Evolutionary conservation across 768 basidiomycete species (phyloP), one percentile per base, ranked within the genome.

Genomic region (Leccinum fibrillosum): DNA sequence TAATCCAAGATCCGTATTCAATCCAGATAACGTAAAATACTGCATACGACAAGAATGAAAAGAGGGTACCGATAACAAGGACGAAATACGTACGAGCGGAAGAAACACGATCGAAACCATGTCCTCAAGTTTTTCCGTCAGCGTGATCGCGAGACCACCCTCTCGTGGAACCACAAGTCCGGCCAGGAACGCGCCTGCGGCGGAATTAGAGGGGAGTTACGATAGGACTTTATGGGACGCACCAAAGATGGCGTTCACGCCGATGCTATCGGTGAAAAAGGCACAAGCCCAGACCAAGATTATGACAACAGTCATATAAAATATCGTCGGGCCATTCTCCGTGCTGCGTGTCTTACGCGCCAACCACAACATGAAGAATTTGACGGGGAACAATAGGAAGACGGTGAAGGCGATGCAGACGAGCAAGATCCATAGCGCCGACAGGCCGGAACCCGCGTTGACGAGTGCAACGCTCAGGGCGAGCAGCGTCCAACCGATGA

Each of bases 61-160:
- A 39, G 23, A 4, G 15, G 39, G 4, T 17, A 21, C 30, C 19
- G 55, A 39, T 30, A 49, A 51, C 17, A 7, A 21, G 25, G 53
- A 42, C 11, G 25, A 23, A 34, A 28, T 17, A 56, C 53, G 60
- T 67, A 92, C 90, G 52, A 96, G 76, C 4, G 94, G 94, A 12
- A 97, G 75, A 74, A 97, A 95, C 47, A 95, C 86, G 58, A 95
- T 88, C 0, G 90, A 75, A 2, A 95, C 90, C 82, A 96, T 86
- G 74, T 98, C 96, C 74, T 99, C 97, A n/a, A 98, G 76, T 68
- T 96, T 98, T 65, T 96, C 92, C 0, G 92, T 94, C n/a, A 98
- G 76, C 0, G 86, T 79, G 53, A 94, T 91, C 0, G 89, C 85
- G 35, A 99, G 85, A 3, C 89, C 89, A 3, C 92, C 91, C 65